phyloP scores from a whole-genome alignment of 1,284 basidiomycete species.

The Rhodotorula sp. region DNA sequence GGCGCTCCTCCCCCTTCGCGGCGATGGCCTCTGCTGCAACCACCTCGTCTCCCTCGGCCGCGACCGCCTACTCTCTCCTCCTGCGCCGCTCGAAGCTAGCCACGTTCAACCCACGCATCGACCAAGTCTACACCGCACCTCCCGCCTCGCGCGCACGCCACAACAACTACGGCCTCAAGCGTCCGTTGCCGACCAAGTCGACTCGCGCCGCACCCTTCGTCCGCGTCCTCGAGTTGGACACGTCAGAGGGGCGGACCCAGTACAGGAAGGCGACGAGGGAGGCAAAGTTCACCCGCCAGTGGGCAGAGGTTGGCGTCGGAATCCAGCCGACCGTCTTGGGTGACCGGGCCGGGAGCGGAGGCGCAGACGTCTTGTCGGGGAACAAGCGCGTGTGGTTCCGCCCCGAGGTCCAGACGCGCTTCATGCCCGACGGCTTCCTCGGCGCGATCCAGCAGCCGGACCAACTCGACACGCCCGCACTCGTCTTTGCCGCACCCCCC shows the following conservation, averaged over 20 bases:
- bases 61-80: constrained; percentile 32
- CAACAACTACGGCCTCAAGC: constrained; percentile 43
- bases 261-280: constrained; percentile 38
- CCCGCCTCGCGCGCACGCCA: constrained; percentile 20
- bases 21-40: neutral
- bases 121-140: constrained; percentile 42
- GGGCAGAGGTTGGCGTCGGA: constrained; percentile 27
- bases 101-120: constrained; percentile 35
- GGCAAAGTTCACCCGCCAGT: constrained; percentile 23
- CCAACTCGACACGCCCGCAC: neutral
- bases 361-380: neutral
- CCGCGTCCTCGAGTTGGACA: constrained; percentile 33
- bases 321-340: constrained; percentile 14
- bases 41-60: constrained; percentile 15
- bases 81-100: constrained; percentile 44
- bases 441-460: constrained; percentile 5
- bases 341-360: neutral
- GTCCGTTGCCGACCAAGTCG: constrained; percentile 10
- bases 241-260: constrained; percentile 28
- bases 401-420: constrained; percentile 30
- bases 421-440: constrained; percentile 7
- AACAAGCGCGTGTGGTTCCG: constrained; percentile 8
- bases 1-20: neutral
- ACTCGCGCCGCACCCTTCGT: constrained; percentile 31
- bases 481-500: no score